Base-by-base conservation (phyloP, 2,329 filamentous ascomycete species). In the Ceratocystis papillata region DNA sequence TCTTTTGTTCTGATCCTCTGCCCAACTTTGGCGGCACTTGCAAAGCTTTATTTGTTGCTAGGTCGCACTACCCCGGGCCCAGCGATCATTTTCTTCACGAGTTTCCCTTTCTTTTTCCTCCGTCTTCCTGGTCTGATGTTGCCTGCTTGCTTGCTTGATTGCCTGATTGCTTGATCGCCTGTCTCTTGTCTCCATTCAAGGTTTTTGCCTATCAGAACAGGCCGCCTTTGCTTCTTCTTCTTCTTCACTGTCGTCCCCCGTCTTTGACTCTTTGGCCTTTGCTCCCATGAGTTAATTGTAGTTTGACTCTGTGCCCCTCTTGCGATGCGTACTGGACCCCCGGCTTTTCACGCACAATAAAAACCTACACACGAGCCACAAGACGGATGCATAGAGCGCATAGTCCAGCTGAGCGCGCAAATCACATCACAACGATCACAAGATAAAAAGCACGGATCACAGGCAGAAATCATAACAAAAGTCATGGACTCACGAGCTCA, bases 401-500 rank as follows among this genome's bases (percentile, higher is more conserved):
- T 33, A 50, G n/a, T 46, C 25, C n/a, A 46, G 61, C 33, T n/a
- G 37, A 41, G 61, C 61, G 48, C 48, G 53, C 53, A 59, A 17
- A 59, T 30, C 53, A 59, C 53, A 59, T 30, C 53, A 59, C 53
- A 59, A 59, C 53, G 7, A 30, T 30, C 28, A 25, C 28, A 30
- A 33, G 25, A 59, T 33, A 30, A 59, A 33, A 30, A 59, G 53
- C 53, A 59, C 53, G 28, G 53, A 59, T 59, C 53, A 59, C 53
- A 20, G 25, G 1, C 53, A 59, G 2, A 59, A 59, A 59, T 33
- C 53, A 59, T 33, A 59, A 59, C 53, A 59, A 59, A 30, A 59
- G 30, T 10, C 25, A 59, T 59, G 53, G 53, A 33, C 30, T 37
- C 60, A 3, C 55, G 30, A 59, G 60, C 60, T 57, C 62, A 67